These are phyloP conservation scores for Graphilbum fragrans DNA, from an alignment of 2,329 filamentous ascomycete species.

Conservation along the genomic window DNA sequence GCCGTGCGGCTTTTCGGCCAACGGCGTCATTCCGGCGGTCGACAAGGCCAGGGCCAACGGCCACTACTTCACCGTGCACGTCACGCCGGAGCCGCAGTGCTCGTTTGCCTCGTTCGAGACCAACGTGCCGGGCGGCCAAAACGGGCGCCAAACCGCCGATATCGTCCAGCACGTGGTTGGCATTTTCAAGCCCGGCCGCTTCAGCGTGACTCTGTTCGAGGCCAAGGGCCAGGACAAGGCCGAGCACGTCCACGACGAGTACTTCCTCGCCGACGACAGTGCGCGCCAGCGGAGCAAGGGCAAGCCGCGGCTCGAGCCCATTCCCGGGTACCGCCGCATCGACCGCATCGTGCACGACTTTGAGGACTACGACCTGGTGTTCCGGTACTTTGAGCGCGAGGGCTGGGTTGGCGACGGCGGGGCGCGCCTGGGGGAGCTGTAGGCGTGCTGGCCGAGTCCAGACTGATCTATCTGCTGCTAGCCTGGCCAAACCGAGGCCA, in stretches of 20 bases:
- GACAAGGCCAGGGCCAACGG: slow-evolving; percentile 25
- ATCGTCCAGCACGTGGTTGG: slow-evolving; percentile 87
- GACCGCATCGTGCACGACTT: slow-evolving; percentile 96
- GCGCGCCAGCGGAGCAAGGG: slow-evolving; percentile 22
- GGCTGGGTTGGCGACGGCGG: slow-evolving; percentile 52
- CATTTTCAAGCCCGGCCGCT: slow-evolving; percentile 96
- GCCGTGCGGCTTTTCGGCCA: slow-evolving; percentile 94
- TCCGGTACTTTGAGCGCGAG: slow-evolving; percentile 88
- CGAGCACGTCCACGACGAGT: slow-evolving; percentile 16
- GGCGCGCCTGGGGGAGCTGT: slow-evolving; percentile 40
- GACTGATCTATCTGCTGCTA: no score
- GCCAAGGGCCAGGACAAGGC: slow-evolving; percentile 65
- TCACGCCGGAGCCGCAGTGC: slow-evolving; percentile 93
- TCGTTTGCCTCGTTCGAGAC: slow-evolving; percentile 98
- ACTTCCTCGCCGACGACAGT: slow-evolving; percentile 8
- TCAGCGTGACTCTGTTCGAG: slow-evolving; percentile 94
- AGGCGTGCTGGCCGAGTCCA: no score
- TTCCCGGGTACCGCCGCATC: slow-evolving; percentile 76
- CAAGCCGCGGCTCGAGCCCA: slow-evolving; percentile 56
- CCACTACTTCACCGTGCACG: slow-evolving; percentile 97
- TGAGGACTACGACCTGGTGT: slow-evolving; percentile 93
- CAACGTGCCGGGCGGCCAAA: slow-evolving; percentile 84
- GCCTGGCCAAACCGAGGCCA: no score
- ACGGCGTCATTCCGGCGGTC: slow-evolving; percentile 81
- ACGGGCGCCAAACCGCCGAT: slow-evolving; percentile 76